A percentile compares a stretch with the other conserved stretches of the same genome.
Evolutionary conservation across 108 stramenopile species (phyloP).

Genomic region (Nannochloropsis gaditana): DNA sequence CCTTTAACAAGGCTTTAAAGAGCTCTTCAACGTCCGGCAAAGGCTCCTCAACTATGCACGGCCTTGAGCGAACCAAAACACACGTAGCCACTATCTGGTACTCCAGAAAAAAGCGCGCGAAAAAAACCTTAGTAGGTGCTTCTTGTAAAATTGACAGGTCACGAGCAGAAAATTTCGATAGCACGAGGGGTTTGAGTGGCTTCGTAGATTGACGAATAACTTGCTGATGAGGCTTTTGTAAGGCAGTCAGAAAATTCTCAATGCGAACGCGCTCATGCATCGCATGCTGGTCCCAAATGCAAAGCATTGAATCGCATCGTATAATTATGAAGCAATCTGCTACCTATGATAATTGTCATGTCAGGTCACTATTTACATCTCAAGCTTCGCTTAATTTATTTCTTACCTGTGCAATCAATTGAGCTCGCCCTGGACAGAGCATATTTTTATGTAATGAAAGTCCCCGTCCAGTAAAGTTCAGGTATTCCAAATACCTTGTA

Average conservation of each 20-base stretch:
- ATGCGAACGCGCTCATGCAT: no score
- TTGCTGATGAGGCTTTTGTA: background rate
- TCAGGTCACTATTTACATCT: background rate
- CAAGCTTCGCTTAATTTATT: background rate
- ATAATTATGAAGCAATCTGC: background rate
- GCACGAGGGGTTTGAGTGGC: background rate
- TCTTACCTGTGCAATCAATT: background rate
- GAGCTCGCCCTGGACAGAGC: background rate
- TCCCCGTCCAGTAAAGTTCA: background rate
- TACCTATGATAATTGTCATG: background rate
- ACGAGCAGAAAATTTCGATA: background rate
- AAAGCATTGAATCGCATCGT: background rate
- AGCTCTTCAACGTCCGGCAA: background rate
- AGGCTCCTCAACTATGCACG: background rate
- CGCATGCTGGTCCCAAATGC: background rate
- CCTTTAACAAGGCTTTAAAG: background rate
- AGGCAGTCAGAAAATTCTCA: background rate
- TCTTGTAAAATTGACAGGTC: background rate
- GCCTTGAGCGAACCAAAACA: conserved; percentile 5
- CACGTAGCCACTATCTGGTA: background rate
- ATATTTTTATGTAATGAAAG: background rate
- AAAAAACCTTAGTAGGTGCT: background rate
- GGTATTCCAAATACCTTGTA: background rate
- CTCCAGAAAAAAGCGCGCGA: background rate
- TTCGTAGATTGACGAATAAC: background rate